Percentiles rank a stretch among this genome's conserved stretches.
phyloP scores from a whole-genome alignment of 2,329 filamentous ascomycete genomes.

The Diaporthe ilicicola region DNA sequence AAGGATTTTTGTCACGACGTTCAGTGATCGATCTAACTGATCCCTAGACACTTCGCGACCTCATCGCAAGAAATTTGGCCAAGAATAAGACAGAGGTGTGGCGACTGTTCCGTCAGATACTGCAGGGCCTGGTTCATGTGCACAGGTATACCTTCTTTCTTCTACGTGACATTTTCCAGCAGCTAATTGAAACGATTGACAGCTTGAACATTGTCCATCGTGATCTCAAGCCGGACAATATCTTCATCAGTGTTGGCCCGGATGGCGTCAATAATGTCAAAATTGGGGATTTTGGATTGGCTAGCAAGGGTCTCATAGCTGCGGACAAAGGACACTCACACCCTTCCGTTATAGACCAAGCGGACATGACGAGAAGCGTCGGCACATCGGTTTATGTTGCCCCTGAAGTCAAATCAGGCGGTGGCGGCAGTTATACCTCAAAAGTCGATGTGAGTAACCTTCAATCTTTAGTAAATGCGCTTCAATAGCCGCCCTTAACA shows the following conservation, averaged over 20 bases:
- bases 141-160: constrained; percentile 54
- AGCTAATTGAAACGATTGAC: not conserved
- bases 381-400: constrained; percentile 91
- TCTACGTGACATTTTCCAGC: not conserved
- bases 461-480: not conserved
- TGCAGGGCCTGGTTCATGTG: constrained; percentile 90
- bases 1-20: not conserved
- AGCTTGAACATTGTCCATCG: constrained; percentile 91
- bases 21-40: not conserved
- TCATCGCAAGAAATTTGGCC: constrained; percentile 80
- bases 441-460: constrained; percentile 81
- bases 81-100: constrained; percentile 82
- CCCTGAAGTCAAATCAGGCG: constrained; percentile 83
- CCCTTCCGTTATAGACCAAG: constrained; percentile 53
- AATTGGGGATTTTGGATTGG: constrained; percentile 95
- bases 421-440: constrained; percentile 81
- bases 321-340: constrained; percentile 60
- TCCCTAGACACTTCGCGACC: constrained; percentile 79
- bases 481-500: not conserved
- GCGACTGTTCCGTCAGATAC: constrained; percentile 88
- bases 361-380: constrained; percentile 75
- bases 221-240: constrained; percentile 95
- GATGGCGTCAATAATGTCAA: constrained; percentile 90
- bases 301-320: constrained; percentile 84
- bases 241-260: constrained; percentile 77